Base-by-base conservation (phyloP, 805 yeast species). In the Monosporozyma aerobia region DNA sequence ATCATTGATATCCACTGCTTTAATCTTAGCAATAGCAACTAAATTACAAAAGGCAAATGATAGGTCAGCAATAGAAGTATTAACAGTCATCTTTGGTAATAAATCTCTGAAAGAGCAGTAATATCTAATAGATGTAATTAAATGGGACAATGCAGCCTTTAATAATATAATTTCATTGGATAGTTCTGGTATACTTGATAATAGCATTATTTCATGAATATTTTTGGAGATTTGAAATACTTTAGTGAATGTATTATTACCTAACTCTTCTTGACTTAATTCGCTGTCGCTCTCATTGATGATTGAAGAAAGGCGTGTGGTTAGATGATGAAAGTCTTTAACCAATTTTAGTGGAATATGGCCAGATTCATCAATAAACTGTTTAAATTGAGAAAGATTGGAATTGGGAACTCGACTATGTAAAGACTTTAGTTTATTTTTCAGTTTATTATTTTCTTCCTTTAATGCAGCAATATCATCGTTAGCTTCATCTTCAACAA, bases 61-160 rank as follows among this genome's bases (percentile, higher is more conserved):
- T 37, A 90, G 71, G 61, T 90, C 96, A 45, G 86, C 78, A 9
- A 87, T 70, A 0, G 97, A 83, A 23, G 89, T 78, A 67, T 88
- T 85, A 19, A 90, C 76, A 2, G 89, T 77, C 22, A 85, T 70
- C 51, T 76, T 77, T 0, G 97, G 96, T 52, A 88, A 69, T 2
- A 87, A 62, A 23, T 51, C 40, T 3, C 77, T 72, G 59, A 85
- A 83, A 10, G 82, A 70, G 0, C 86, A 79, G 65, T 73, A 85
- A 63, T 88, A 87, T 61, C 96, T 76, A 0, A 90, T 79, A 0
- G 89, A 77, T 3, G 96, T 82, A 44, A 92, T 80, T 0, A 83
- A 78, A 67, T 85, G 89, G 16, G 90, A 80, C 25, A 86, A 77
- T 0, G 92, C 76, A 46, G 85, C 83, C 52, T 83, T 79, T n/a